phyloP scores from a whole-genome alignment of 73 alveolate species.

The Tetrahymena thermophila region DNA sequence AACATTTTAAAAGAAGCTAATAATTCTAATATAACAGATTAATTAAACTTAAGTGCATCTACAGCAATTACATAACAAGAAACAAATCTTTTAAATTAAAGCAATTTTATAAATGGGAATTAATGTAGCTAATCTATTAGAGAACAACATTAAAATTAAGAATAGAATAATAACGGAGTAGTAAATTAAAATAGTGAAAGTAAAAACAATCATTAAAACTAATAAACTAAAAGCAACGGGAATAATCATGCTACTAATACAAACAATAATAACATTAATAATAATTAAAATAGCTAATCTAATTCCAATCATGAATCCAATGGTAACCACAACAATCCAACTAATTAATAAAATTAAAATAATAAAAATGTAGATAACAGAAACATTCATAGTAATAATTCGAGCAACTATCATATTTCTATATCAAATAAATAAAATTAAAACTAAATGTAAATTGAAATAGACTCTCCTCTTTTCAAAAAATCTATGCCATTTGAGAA shows the following conservation, averaged over 20 bases:
- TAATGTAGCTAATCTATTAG: not conserved
- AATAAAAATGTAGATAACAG: not conserved
- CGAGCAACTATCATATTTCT: not conserved
- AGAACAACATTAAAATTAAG: not conserved
- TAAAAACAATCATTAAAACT: not conserved
- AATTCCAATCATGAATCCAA: not conserved
- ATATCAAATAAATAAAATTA: not conserved
- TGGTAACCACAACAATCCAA: not conserved
- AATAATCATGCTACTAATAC: no score
- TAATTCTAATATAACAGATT: not conserved
- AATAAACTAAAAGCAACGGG: not conserved
- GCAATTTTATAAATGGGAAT: not conserved
- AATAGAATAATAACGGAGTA: not conserved
- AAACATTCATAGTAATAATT: not conserved
- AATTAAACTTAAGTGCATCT: not conserved
- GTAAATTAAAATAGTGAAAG: not conserved
- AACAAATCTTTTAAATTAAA: not conserved
- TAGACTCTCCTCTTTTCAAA: not conserved
- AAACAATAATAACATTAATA: not conserved
- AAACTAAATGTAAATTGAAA: not conserved
- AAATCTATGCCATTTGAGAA: not conserved
- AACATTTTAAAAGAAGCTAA: not conserved
- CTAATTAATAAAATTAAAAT: not conserved
- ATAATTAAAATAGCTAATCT: no score
- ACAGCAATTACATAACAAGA: not conserved